Evolutionary conservation across 2,329 filamentous ascomycete genomes (phyloP), one percentile per base, ranked within the genome.

Genomic region (Coniochaeta ligniaria): DNA sequence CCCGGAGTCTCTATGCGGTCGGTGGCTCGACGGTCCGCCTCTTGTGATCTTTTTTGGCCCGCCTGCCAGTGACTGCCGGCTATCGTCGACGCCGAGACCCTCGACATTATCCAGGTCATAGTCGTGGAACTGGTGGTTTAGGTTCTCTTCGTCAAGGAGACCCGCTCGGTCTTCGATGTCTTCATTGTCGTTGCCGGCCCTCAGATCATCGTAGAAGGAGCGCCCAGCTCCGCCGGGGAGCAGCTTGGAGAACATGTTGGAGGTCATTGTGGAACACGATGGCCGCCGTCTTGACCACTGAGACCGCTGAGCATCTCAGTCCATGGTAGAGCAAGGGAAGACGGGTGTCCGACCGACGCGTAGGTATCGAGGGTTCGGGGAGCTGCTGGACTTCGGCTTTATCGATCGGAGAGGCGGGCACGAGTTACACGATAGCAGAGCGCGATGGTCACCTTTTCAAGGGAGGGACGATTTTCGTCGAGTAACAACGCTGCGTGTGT

Each of bases 141-240:
- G 68, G 63, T 84, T 84, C 66, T 83, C 78, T 63, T 83, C 80
- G 65, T 84, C 81, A 6, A 83, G 61, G 24, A 77, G 68, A 2
- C 74, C 78, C 4, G 74, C 74, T 52, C 73, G 73, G 36, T 74
- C 73, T 62, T 82, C 78, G 26, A 72, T 62, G 60, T 80, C 80
- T 57, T 65, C 62, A 24, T 75, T 69, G 50, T 73, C 73, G 54
- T 77, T 76, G n/a, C 71, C 64, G 7, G 63, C 72, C 63, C 77
- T 73, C 17, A 82, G 68, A 33, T 80, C 78, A 60, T 81, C 76
- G 69, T 84, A 84, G 64, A 81, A 82, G 3, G 81, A 78, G 57
- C 74, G 69, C 60, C 71, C 71, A 41, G 73, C 71, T 52, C 67
- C 65, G 20, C 70, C 67, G 38, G 73, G 70, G 35, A 71, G 72